Evolutionary conservation across 1,284 basidiomycete genomes (phyloP), one percentile per base, ranked within the genome.

Genomic region (Ustilago xerochloae): DNA sequence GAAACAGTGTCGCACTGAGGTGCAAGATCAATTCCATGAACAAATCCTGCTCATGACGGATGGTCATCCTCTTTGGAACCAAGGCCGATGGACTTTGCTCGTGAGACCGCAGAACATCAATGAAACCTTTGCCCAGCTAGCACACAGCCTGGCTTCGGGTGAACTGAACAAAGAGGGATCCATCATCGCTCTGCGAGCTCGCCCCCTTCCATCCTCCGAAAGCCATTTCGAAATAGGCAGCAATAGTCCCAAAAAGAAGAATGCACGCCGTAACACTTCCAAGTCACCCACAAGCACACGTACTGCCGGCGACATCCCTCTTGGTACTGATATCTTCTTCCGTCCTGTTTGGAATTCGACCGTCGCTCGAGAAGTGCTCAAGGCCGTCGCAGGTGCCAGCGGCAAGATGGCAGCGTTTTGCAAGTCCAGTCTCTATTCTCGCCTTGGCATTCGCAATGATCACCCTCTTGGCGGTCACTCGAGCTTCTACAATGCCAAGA

Each of bases 311-410:
- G 53, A 46, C 10, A 13, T 7, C 1, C 38, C 48, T 6, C 54
- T 71, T 15, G 62, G 62, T 15, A 71, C 65, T 54, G 68, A 71
- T 28, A 32, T 71, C 22, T 54, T 58, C 38, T 71, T 71, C 30
- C 49, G 41, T 4, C 22, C 54, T 1, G 58, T 54, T 4, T 71
- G 68, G 68, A 62, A 36, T 54, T 55, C 68, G 24, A 33, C 20
- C 4, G 46, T 24, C 5, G 68, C 68, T 39, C 50, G 59, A 0
- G 45, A 58, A 1, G 68, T 58, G 26, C 51, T 71, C 28, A 38
- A 45, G 18, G 7, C 46, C n/a, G 35, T 71, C 16, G 55, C 68
- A n/a, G 41, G 20, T 1, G 48, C 18, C 5, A 38, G 52, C n/a
- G 68, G 68, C 7, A 35, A 46, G n/a, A 60, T 71, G 62, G 20